Base-by-base conservation (phyloP, 106 monocot genomes). In the Apostasia ramifera region DNA sequence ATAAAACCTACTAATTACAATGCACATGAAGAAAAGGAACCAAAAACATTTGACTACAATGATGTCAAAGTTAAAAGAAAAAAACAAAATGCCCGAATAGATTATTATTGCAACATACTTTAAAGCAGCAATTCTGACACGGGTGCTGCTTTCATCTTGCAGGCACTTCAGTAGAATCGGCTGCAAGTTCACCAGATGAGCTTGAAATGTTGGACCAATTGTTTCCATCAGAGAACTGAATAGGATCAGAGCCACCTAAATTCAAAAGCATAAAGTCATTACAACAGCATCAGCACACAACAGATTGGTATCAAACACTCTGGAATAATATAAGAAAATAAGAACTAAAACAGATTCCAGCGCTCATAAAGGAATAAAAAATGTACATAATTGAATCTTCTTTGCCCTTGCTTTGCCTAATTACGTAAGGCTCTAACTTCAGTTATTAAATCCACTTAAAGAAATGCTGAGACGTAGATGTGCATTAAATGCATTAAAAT, bases 151-250 rank as follows among this genome's bases (percentile, higher is more conserved):
- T 66, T 98, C 90, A 76, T 93, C 93, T 93, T 98, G 90, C 67
- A 98, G 71, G 76, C 93, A 85, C 79, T 90, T 98, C 60, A 98
- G 78, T 15, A 98, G 77, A 66, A 98, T 70, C 55, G 93, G 89
- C 55, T 93, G 90, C 46, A 98, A 69, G 71, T 87, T 73, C 57
- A 70, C 55, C 54, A 98, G 49, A 79, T 98, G 83, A 13, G 93
- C 74, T 78, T 90, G 90, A 80, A 98, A 98, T 51, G 89, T 98
- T 2, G 92, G 61, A 53, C 97, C 97, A 70, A 93, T 98, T 51
- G 97, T 98, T 83, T 98, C 92, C 12, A 85, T 93, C 52, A 98
- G 79, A 74, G 97, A 98, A 59, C 92, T 90, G 79, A 98, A 98
- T 67, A 98, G 82, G 44, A 92, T 98, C 74, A 98, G 77, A 55